phyloP scores from a whole-genome alignment of 805 yeast species.

The Nadsonia fulvescens region DNA sequence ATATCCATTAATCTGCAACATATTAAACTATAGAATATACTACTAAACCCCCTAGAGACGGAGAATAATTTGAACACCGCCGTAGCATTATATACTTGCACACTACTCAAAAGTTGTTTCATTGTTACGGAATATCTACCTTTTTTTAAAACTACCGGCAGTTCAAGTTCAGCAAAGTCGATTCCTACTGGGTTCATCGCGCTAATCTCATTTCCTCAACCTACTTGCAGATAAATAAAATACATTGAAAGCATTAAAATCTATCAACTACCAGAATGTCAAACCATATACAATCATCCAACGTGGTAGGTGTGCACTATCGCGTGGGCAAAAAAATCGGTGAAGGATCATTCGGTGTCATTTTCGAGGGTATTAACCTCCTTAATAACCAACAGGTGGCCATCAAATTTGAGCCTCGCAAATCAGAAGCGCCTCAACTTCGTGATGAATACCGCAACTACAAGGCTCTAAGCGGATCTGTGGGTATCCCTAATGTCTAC shows the following conservation, averaged over 20 bases:
- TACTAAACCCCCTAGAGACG: too few species aligned
- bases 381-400: slow-evolving; percentile 89
- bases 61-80: too few species aligned
- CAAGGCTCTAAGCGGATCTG: slow-evolving; percentile 61
- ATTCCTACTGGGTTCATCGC: too few species aligned
- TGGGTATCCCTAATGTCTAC: slow-evolving; percentile 90
- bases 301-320: slow-evolving; percentile 85
- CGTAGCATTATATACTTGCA: too few species aligned
- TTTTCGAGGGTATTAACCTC: slow-evolving; percentile 87
- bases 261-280: slow-evolving; percentile 8
- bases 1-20: too few species aligned
- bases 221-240: neutral
- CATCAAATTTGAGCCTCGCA: slow-evolving; percentile 87
- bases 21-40: too few species aligned
- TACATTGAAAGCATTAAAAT: neutral
- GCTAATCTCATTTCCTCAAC: neutral
- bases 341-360: slow-evolving; percentile 95
- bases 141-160: too few species aligned
- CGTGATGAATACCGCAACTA: slow-evolving; percentile 95
- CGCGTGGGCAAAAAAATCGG: slow-evolving; percentile 95
- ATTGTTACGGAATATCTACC: too few species aligned
- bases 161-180: too few species aligned
- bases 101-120: too few species aligned
- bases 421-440: slow-evolving; percentile 92
- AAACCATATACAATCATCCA: slow-evolving; percentile 24